Evolutionary conservation across 768 basidiomycete genomes (phyloP).

Genomic region (Podaxis sp.): DNA sequence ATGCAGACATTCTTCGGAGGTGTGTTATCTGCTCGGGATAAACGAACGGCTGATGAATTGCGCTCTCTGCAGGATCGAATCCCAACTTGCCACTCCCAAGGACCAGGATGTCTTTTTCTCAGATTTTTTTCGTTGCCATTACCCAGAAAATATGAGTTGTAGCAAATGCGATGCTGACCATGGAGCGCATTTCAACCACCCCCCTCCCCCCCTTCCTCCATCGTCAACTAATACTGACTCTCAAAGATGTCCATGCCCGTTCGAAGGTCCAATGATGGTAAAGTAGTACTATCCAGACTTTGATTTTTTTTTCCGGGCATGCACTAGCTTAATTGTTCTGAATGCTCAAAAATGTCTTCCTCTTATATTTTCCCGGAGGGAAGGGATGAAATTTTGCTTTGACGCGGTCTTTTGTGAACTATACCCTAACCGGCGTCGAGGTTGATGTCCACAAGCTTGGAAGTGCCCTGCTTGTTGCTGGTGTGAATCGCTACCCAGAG

Average conservation of each 20-base stretch:
- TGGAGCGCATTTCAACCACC: too few relatives aligned
- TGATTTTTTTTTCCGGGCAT: too few relatives aligned
- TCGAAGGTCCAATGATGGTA: too few relatives aligned
- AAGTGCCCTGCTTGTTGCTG: conserved; percentile 56
- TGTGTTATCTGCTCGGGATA: conserved; percentile 16
- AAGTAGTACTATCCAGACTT: too few relatives aligned
- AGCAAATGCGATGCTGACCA: too few relatives aligned
- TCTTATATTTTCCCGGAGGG: neutral
- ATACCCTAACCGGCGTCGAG: neutral
- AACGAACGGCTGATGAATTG: neutral
- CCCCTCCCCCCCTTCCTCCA: too few relatives aligned
- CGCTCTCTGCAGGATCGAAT: conserved; percentile 18
- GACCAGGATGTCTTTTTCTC: conserved; percentile 63
- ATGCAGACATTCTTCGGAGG: conserved; percentile 82
- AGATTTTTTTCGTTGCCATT: conserved; percentile 67
- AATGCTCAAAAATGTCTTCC: too few relatives aligned
- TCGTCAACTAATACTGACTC: too few relatives aligned
- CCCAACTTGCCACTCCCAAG: conserved; percentile 45
- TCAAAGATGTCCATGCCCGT: too few relatives aligned
- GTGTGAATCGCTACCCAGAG: conserved; percentile 25
- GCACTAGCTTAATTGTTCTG: too few relatives aligned
- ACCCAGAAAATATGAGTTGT: conserved; percentile 16
- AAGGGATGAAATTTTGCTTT: conserved; percentile 31
- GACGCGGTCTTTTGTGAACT: conserved; percentile 58
- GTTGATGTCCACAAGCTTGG: conserved; percentile 51